Base-by-base conservation (phyloP, 2,329 filamentous ascomycete genomes). In the Pyricularia sp. region DNA sequence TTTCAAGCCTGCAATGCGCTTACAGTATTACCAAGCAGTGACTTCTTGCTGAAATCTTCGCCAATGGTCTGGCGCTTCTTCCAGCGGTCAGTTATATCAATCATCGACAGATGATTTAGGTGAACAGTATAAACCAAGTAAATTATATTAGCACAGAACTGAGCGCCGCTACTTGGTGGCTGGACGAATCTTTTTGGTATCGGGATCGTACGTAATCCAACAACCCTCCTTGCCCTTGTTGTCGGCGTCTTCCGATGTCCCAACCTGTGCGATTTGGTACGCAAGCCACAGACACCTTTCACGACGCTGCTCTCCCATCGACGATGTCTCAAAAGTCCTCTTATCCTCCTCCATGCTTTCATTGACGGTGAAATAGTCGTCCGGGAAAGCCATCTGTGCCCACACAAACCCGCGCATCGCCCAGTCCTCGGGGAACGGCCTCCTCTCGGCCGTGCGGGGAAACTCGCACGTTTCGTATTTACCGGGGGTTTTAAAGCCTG, bases 351-450 rank as follows among this genome's bases (percentile, higher is more conserved):
- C 88, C 5, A 88, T 81, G 70, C 84, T 83, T 1, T 84, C 82
- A 50, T 50, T 50, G 10, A 82, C 81, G 0, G 75, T 72, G 73
- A 92, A 92, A 85, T 86, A 91, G 0, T 81, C 78, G 0, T 77
- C 69, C 0, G 88, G 88, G 68, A 86, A 88, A 69, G 89, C 89
- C 12, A 81, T 80, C 2, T 87, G 81, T 0, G 83, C 80, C 80
- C 87, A 92, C 87, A 92, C 75, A 1, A 91, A 78, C 0, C 90
- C 90, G 1, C 88, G n/a, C n/a, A n/a, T n/a, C n/a, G n/a, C n/a
- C n/a, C n/a, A n/a, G n/a, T n/a, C n/a, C n/a, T n/a, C n/a, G 0
- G 89, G 88, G 0, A 93, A 75, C 0, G 90, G 89, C 0, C 81
- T 77, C 58, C 79, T 79, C 1, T 80, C 80, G 2, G 79, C 79